phyloP scores from a whole-genome alignment of 805 yeast genomes.

The Nakazawaea peltata region DNA sequence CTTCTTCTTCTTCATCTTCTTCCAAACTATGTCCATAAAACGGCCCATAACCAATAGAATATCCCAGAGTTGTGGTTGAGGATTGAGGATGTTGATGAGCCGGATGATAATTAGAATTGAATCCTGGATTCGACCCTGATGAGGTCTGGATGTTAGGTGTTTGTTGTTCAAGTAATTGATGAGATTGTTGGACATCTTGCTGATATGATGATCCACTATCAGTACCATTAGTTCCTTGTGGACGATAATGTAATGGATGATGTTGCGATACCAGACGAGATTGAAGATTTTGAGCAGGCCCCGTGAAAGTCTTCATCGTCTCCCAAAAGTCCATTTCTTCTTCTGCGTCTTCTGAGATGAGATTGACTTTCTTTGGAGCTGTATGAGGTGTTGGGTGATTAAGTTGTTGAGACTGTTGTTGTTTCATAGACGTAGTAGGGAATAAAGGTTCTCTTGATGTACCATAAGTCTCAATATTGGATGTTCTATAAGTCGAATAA shows the following conservation, averaged over 20 bases:
- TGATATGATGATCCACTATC: no score
- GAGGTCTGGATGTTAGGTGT: no score
- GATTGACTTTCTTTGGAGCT: not conserved
- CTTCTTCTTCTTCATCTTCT: slow-evolving; percentile 18
- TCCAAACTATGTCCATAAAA: slow-evolving; percentile 13
- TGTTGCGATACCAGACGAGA: slow-evolving; percentile 6
- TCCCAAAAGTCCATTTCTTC: slow-evolving; percentile 71
- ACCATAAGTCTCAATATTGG: slow-evolving; percentile 5
- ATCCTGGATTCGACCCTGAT: not conserved
- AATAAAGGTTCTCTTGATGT: slow-evolving; percentile 7
- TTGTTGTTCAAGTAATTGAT: no score
- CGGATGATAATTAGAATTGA: slow-evolving; percentile 6
- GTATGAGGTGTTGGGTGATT: not conserved
- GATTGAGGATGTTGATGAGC: slow-evolving; percentile 2
- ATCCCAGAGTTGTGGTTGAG: slow-evolving; percentile 2
- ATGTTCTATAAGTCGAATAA: slow-evolving; percentile 5
- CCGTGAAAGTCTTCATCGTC: slow-evolving; percentile 48
- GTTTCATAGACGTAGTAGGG: not conserved
- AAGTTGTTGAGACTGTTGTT: not conserved
- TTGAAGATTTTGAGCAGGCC: not conserved
- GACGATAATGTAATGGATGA: slow-evolving; percentile 7
- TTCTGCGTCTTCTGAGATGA: slow-evolving; percentile 35
- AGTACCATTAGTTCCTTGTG: no score
- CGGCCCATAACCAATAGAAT: slow-evolving; percentile 9
- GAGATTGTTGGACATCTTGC: no score